These are phyloP conservation scores for Magnaporthiopsis rhizophila DNA, from an alignment of 2,329 filamentous ascomycete genomes.

Conservation along the genomic window DNA sequence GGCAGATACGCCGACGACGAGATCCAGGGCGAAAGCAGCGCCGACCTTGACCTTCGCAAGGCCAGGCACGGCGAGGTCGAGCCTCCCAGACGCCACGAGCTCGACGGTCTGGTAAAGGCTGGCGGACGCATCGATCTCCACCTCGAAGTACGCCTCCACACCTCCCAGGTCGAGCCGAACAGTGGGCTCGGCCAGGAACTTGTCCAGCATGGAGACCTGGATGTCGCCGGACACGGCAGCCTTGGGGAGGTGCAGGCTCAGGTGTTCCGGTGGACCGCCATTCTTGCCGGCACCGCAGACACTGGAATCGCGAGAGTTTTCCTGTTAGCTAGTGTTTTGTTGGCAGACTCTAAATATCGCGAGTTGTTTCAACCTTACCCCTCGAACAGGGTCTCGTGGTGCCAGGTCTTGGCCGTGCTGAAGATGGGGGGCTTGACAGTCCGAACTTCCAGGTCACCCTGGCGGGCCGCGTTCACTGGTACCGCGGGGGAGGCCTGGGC, in stretches of 20 bases:
- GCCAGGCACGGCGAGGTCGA: conserved; percentile 17
- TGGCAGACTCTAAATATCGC: too few relatives aligned
- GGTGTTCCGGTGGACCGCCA: neutral
- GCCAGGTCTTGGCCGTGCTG: conserved; percentile 12
- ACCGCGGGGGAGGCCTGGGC: conserved; percentile 12
- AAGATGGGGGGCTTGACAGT: conserved; percentile 8
- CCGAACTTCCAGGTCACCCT: conserved; percentile 5
- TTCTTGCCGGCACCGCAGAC: neutral
- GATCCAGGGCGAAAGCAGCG: conserved; percentile 20
- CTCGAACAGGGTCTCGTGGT: conserved; percentile 15
- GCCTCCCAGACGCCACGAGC: conserved; percentile 15
- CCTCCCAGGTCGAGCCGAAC: conserved; percentile 18
- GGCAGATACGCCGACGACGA: conserved; percentile 19
- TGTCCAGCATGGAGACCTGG: conserved; percentile 11
- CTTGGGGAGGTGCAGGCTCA: conserved; percentile 15
- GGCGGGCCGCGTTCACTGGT: neutral
- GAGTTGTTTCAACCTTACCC: conserved; percentile 10
- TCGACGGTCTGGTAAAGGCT: conserved; percentile 16
- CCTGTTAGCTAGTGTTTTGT: too few relatives aligned
- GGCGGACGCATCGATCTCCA: conserved; percentile 18
- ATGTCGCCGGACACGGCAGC: conserved; percentile 14
- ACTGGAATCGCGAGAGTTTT: neutral
- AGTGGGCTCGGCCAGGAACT: conserved; percentile 14
- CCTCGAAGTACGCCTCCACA: conserved; percentile 19
- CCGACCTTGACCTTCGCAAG: conserved; percentile 16